Evolutionary conservation across 208 protist genomes (phyloP), one percentile per base, ranked within the genome.

Genomic region (Strigomonas galati): DNA sequence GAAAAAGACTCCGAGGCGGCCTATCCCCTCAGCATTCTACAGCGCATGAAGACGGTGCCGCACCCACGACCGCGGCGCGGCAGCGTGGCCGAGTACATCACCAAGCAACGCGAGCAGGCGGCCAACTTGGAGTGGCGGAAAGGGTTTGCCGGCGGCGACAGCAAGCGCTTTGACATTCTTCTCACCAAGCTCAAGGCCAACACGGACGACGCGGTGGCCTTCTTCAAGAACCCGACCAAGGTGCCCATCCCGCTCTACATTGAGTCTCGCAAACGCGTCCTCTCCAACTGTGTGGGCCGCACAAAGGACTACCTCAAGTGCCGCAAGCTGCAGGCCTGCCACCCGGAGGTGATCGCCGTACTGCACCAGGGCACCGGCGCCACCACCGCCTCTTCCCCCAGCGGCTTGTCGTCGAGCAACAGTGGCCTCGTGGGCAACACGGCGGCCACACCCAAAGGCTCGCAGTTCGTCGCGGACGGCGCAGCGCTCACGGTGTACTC

Each of bases 1-100:
- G 79, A 84, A 31, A 73, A 72, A 10, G 79, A 84, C 49, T 31
- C 46, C n/a, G 71, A 76, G 53, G 79, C 79, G 1, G 79, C 79
- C 26, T 59, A 70, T 58, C 62, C 74, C 23, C 66, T 84, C 37
- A 67, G 65, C 55, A n/a, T 76, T 14, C 40, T 84, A 57, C 74
- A 80, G 65, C 69, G 71, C 28, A 58, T 84, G 43, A 69, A 60
- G 57, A 49, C 67, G 9, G n/a, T 65, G 37, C 64, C 65, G 40
- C 79, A 75, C 66, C 74, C 65, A 0, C 65, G 67, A 0, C 69
- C 79, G 17, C 60, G 63, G 31, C 32, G 54, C 19, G 79, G 79
- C 53, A 84, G 79, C 48, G 51, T 81, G 0, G 52, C 54, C 24
- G 52, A 49, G 19, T 84, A 72, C 44, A 69, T 84, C 2, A 27